Percentiles rank a stretch among this genome's conserved stretches.
Conservation (phyloP, 2,329 filamentous ascomycete species). For the Exophiala alcalophila region DNA sequence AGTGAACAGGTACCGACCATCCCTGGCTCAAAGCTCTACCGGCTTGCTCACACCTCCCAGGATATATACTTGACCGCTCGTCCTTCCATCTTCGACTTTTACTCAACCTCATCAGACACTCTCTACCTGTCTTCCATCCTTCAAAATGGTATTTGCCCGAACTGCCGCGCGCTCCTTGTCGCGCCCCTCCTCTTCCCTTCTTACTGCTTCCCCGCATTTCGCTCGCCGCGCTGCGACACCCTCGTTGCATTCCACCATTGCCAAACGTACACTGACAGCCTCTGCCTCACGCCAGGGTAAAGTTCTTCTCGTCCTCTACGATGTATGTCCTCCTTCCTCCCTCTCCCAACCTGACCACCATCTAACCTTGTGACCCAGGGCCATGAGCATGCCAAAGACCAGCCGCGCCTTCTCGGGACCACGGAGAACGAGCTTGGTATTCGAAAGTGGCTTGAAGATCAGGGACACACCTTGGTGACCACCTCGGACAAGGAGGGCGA, state of each 20-base stretch:
- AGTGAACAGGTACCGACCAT: constrained; percentile 9
- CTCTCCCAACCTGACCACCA: neutral
- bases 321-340: constrained; percentile 55
- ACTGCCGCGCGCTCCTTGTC: constrained; percentile 56
- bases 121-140: constrained; percentile 19
- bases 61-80: constrained; percentile 9
- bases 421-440: constrained; percentile 98
- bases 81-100: constrained; percentile 5
- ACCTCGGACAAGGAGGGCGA: constrained; percentile 97
- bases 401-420: constrained; percentile 85
- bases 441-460: constrained; percentile 94
- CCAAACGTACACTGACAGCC: constrained; percentile 59
- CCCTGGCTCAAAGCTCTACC: constrained; percentile 28
- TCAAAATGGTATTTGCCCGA: constrained; percentile 63
- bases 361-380: constrained; percentile 48
- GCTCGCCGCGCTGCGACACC: constrained; percentile 42
- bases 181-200: constrained; percentile 47
- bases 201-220: constrained; percentile 41
- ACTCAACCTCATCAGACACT: constrained; percentile 9
- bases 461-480: constrained; percentile 93
- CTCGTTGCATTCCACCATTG: constrained; percentile 22
- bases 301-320: constrained; percentile 90
- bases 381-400: constrained; percentile 80
- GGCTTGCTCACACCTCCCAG: constrained; percentile 13
- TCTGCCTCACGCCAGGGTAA: constrained; percentile 79